phyloP scores from a whole-genome alignment of 2,329 filamentous ascomycete species.

The Chrysosporium queenslandicum region DNA sequence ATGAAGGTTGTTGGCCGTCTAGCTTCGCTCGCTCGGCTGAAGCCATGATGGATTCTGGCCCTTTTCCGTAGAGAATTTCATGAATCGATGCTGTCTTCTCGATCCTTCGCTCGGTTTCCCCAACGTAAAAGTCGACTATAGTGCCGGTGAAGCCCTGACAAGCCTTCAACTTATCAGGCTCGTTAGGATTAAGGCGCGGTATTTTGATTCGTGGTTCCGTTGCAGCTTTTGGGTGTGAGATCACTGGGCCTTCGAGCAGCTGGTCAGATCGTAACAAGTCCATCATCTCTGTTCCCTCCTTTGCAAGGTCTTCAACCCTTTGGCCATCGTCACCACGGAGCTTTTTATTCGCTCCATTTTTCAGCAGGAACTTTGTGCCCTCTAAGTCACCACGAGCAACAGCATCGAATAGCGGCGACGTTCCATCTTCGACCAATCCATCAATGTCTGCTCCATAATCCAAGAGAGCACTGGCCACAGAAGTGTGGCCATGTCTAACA shows the following conservation, averaged over 20 bases:
- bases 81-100: background rate
- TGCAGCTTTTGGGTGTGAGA: background rate
- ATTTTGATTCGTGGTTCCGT: background rate
- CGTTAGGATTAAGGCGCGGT: constrained; percentile 1
- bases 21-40: background rate
- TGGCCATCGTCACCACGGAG: constrained; percentile 5
- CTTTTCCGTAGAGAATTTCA: background rate
- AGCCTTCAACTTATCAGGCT: background rate
- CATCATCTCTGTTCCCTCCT: background rate
- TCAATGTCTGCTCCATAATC: constrained; percentile 2
- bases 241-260: constrained; percentile 11
- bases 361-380: constrained; percentile 6
- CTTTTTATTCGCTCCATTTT: constrained; percentile 14
- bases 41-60: background rate
- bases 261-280: constrained; percentile 10
- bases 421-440: background rate
- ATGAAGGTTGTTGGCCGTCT: background rate
- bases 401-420: constrained; percentile 6
- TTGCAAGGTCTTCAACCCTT: constrained; percentile 9
- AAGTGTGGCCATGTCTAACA: background rate
- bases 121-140: background rate
- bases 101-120: background rate
- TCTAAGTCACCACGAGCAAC: constrained; percentile 8
- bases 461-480: background rate
- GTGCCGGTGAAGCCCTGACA: background rate